phyloP scores from a whole-genome alignment of 192 early-diverging fungal species.

The Rhizophagus clarus region DNA sequence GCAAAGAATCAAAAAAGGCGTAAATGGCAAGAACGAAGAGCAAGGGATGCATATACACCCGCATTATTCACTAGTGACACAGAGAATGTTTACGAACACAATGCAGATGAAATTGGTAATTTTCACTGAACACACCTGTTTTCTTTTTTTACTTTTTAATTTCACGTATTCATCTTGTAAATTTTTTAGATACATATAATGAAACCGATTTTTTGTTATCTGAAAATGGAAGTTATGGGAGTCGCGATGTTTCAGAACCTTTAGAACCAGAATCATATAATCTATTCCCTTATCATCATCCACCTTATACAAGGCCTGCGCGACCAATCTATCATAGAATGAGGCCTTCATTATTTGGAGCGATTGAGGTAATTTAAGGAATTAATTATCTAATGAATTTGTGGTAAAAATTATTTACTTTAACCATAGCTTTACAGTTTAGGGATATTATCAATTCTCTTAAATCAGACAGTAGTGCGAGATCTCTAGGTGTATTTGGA shows the following conservation, averaged over 20 bases:
- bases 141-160: background rate
- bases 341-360: constrained; percentile 56
- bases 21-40: constrained; percentile 46
- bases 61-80: background rate
- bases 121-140: background rate
- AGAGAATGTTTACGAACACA: background rate
- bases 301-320: constrained; percentile 6
- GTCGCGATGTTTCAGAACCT: background rate
- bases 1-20: constrained; percentile 44
- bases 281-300: background rate
- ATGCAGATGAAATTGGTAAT: constrained; percentile 30
- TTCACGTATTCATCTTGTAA: background rate
- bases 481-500: constrained; percentile 23
- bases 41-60: constrained; percentile 48
- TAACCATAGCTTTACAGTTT: constrained; percentile 33
- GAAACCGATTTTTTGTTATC: constrained; percentile 42
- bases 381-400: background rate
- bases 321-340: constrained; percentile 35
- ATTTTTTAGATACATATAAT: constrained; percentile 21
- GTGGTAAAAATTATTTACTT: background rate
- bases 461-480: constrained; percentile 30
- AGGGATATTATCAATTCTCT: constrained; percentile 45
- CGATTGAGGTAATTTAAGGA: constrained; percentile 50
- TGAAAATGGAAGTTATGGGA: constrained; percentile 12
- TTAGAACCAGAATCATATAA: constrained; percentile 21